phyloP scores from a whole-genome alignment of 805 yeast species.

The Nakazawaea sp. region DNA sequence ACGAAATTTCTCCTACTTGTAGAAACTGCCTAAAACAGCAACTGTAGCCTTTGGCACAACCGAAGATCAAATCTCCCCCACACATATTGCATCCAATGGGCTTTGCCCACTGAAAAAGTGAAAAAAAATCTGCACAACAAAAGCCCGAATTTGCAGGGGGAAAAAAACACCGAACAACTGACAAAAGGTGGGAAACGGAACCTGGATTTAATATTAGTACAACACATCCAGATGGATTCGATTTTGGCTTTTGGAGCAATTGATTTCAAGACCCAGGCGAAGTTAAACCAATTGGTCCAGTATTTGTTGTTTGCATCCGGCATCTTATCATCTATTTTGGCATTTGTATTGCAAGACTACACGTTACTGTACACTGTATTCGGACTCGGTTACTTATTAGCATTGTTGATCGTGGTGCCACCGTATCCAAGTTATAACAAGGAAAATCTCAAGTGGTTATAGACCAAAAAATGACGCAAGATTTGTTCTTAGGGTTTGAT shows the following conservation, averaged over 20 bases:
- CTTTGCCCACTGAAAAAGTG: too few relatives aligned
- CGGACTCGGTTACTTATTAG: constrained; percentile 23
- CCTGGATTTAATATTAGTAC: background rate
- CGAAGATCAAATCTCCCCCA: too few relatives aligned
- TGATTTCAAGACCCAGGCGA: constrained; percentile 49
- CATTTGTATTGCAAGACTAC: constrained; percentile 41
- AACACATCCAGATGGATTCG: constrained; percentile 2
- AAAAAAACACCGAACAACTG: too few relatives aligned
- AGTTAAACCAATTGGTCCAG: constrained; percentile 27
- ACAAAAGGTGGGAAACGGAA: too few relatives aligned
- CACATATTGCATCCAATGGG: too few relatives aligned
- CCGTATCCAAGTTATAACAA: constrained; percentile 51
- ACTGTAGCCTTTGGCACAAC: too few relatives aligned
- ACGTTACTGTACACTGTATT: constrained; percentile 29
- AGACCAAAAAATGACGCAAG: constrained; percentile 14
- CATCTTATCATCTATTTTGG: constrained; percentile 36
- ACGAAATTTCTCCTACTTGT: too few relatives aligned
- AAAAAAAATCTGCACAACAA: too few relatives aligned
- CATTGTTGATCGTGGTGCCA: constrained; percentile 35
- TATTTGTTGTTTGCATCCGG: constrained; percentile 24
- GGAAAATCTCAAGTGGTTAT: constrained; percentile 34
- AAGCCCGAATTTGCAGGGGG: too few relatives aligned
- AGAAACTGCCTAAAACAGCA: too few relatives aligned
- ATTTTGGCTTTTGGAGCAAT: constrained; percentile 21
- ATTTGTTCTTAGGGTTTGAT: constrained; percentile 66